phyloP scores from a whole-genome alignment of 495 filamentous ascomycete species.

The Glutinoglossum americanum region DNA sequence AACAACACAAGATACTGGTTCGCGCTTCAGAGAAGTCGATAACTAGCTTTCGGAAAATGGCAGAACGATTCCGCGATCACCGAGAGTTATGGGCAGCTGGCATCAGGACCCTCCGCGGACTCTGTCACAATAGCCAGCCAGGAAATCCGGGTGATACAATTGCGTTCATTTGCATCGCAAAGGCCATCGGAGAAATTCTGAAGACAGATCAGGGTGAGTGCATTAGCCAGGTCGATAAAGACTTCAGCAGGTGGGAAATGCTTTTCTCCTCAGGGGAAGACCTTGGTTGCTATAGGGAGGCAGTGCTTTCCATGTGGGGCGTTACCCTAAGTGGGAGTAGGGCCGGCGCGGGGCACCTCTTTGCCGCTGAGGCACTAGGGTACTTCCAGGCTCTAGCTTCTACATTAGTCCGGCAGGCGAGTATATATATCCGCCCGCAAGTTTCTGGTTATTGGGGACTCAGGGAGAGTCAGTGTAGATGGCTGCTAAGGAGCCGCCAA shows the following conservation, averaged over 20 bases:
- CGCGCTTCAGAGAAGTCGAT: background rate
- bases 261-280: background rate
- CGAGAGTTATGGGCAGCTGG: background rate
- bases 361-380: background rate
- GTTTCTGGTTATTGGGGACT: background rate
- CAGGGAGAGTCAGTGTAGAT: background rate
- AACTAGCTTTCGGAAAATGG: background rate
- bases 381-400: background rate
- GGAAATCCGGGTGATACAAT: background rate
- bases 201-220: background rate
- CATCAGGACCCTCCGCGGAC: background rate
- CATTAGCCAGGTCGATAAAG: background rate
- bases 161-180: background rate
- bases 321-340: background rate
- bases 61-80: background rate
- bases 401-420: background rate
- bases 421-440: background rate
- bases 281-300: background rate
- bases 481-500: background rate
- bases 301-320: background rate
- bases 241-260: background rate
- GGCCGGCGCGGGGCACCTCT: background rate
- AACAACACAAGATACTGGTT: background rate
- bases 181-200: background rate
- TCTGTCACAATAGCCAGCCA: background rate